phyloP scores from a whole-genome alignment of 2,329 filamentous ascomycete species.

The Hymenoscyphus repandus region DNA sequence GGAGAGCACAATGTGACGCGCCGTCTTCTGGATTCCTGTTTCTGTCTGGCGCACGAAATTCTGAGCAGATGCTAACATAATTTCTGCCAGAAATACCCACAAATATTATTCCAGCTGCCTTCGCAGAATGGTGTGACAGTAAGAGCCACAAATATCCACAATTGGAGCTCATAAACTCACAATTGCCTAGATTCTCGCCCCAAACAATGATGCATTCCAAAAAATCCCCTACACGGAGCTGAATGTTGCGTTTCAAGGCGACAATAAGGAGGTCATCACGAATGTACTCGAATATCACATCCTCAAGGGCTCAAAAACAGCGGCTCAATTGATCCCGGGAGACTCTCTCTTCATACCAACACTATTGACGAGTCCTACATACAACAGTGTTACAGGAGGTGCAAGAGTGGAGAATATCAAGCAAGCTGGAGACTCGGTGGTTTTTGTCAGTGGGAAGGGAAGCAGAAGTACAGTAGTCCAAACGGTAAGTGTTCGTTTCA shows the following conservation, averaged over 20 bases:
- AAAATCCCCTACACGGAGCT: slow-evolving; percentile 33
- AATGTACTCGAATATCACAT: slow-evolving; percentile 34
- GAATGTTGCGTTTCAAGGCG: slow-evolving; percentile 25
- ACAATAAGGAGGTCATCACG: slow-evolving; percentile 36
- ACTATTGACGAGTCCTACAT: slow-evolving; percentile 37
- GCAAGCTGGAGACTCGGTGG: slow-evolving; percentile 38
- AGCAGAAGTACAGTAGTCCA: slow-evolving; percentile 38
- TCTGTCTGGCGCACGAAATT: too few relatives aligned
- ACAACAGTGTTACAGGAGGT: slow-evolving; percentile 45
- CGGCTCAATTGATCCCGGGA: slow-evolving; percentile 27
- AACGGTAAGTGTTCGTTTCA: slow-evolving; percentile 17
- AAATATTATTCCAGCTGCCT: slow-evolving; percentile 40
- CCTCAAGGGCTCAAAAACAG: slow-evolving; percentile 28
- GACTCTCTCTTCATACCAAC: slow-evolving; percentile 39
- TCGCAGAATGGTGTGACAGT: slow-evolving; percentile 41
- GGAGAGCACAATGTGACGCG: too few relatives aligned
- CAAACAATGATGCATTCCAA: slow-evolving; percentile 33
- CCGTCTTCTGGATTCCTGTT: too few relatives aligned
- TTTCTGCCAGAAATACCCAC: slow-evolving; percentile 39
- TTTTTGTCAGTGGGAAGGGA: slow-evolving; percentile 38
- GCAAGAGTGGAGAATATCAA: slow-evolving; percentile 41
- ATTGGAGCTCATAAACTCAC: slow-evolving; percentile 2
- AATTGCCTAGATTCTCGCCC: slow-evolving; percentile 34
- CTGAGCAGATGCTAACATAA: slow-evolving; percentile 6
- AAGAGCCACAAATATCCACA: slow-evolving; percentile 17